Base-by-base conservation (phyloP, 805 yeast genomes). In the Tetrapisispora namnaoensis region DNA sequence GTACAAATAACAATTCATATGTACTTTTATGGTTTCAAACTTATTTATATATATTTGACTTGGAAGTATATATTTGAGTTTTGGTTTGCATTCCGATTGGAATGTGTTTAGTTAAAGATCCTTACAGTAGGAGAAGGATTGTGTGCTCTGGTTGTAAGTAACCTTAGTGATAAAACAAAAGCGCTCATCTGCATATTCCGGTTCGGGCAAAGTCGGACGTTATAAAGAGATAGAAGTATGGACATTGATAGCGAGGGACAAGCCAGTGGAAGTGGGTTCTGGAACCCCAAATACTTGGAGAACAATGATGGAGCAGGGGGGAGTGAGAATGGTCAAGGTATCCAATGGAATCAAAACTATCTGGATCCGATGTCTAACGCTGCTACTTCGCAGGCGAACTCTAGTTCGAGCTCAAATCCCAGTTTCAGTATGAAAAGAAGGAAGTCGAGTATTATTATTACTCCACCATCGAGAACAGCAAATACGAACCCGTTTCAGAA, bases 401-500 rank as follows among this genome's bases (percentile, higher is more conserved):
- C 35, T 32, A 32, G 28, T 8, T 4, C 28, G 4, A 8, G 28
- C 8, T 24, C 28, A 6, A 24, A 24, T 24, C 28, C 17, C 9
- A 38, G 6, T 13, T 20, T 9, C 20, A 10, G 30, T 11, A 42
- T 42, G 44, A 56, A 61, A 36, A 59, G 69, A 50, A 53, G 69
- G 44, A 65, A 63, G 52, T 65, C 69, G 13, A 61, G 66, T 35
- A 43, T 69, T 38, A 57, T 69, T 38, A 57, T 67, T 17, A 45
- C 48, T 20, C 76, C 76, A 2, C 77, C 77, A 16, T 58, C 71
- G 2, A 62, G 77, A 53, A 74, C 73, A 0, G 72, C 73, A 2
- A 75, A 70, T 14, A 75, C 76, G 5, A 65, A 63, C 22, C 67
- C 70, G 9, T 63, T 57, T 36, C 65, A 67, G 46, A 69, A 62